phyloP scores from a whole-genome alignment of 169 alveolate genomes.

The Amoebophrya sp. region DNA sequence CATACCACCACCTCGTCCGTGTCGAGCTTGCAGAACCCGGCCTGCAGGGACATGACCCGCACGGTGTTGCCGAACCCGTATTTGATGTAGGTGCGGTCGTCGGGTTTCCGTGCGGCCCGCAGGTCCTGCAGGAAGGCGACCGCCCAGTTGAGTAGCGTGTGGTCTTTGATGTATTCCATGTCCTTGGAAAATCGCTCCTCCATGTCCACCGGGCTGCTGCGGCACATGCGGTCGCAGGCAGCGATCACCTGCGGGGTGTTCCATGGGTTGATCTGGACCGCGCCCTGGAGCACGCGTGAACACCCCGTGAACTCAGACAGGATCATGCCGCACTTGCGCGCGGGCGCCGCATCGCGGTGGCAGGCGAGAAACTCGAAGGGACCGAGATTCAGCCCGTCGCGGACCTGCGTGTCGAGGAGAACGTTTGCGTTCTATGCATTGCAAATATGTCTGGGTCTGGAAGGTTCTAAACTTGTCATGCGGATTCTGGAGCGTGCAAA shows the following conservation, averaged over 20 bases:
- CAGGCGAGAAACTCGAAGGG: slow-evolving; percentile 46
- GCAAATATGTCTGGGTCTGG: too few species aligned
- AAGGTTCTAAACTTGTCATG: too few species aligned
- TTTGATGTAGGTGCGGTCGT: slow-evolving; percentile 54
- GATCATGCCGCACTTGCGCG: background rate
- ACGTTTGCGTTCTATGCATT: too few species aligned
- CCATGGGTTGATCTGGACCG: background rate
- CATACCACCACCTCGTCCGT: background rate
- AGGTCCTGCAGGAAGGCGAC: slow-evolving; percentile 55
- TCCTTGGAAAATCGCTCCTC: too few species aligned
- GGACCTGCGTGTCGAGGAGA: slow-evolving; percentile 63
- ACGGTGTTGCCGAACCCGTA: slow-evolving; percentile 61
- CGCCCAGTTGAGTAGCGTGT: slow-evolving; percentile 38
- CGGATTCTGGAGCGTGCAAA: too few species aligned
- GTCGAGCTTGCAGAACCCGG: background rate
- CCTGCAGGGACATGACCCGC: slow-evolving; percentile 34
- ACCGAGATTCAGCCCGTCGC: slow-evolving; percentile 66
- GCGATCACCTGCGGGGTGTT: background rate
- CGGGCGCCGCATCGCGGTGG: background rate
- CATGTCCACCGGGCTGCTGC: too few species aligned
- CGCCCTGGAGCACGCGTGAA: background rate
- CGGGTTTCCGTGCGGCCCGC: slow-evolving; percentile 55
- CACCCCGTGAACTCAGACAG: background rate
- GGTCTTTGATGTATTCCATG: background rate
- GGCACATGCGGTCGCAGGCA: background rate